Base-by-base conservation (phyloP, 2,329 filamentous ascomycete species). In the Fulvia fulva region DNA sequence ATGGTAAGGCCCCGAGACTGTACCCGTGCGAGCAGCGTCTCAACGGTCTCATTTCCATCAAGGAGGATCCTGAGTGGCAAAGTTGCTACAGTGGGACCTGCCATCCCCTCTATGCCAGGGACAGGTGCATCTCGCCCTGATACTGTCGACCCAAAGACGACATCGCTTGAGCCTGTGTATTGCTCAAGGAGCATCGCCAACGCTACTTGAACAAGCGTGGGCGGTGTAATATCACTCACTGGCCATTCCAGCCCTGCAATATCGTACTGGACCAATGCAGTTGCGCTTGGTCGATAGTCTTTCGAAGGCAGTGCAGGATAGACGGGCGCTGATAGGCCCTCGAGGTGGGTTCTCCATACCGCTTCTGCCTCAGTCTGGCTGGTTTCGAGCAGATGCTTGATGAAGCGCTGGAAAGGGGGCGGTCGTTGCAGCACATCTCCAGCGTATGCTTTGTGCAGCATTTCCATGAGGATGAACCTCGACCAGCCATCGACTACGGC, bases 321-420 rank as follows among this genome's bases (percentile, higher is more conserved):
- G 26, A 71, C 67, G n/a, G 70, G 70, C 6, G 69, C 55, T 19
- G 68, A 55, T n/a, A 68, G 60, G 19, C 65, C 70, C 7, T 66
- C 57, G 0, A 76, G 58, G 41, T 63, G 62, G 1, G 63, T 51
- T 43, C 67, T 67, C 74, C 74, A 76, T 56, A 70, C 76, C 7
- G 58, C 60, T 5, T 12, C 22, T 22, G 45, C 23, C 5, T 28
- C 4, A 12, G 23, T 25, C 22, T 51, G 7, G 8, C 23, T 14
- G 12, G 16, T 30, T 6, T n/a, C 32, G 5, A 23, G 4, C 6
- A 52, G 3, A 23, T 52, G 32, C 30, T 52, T 5, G 6, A 52
- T 22, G 30, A 52, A 52, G 8, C 22, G 3, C 26, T 51, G 23
- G 26, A 32, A 51, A n/a, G n/a, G n/a, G n/a, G n/a, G n/a, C n/a